Evolutionary conservation across 139 green algal genomes (phyloP).

Genomic region (Trebouxia sp.): DNA sequence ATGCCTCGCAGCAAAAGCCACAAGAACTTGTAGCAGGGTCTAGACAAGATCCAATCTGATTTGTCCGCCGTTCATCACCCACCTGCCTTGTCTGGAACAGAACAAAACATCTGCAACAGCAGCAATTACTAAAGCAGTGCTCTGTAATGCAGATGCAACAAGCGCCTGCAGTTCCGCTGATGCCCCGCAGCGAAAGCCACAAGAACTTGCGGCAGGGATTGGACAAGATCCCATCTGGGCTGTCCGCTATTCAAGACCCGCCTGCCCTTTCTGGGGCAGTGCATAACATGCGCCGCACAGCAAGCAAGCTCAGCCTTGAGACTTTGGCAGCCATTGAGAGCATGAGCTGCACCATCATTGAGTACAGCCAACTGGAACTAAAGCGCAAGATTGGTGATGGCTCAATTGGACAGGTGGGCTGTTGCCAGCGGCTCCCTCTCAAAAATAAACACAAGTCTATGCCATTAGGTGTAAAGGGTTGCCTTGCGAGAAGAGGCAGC

Average conservation of each 20-base stretch:
- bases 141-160: not conserved
- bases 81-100: too few species aligned
- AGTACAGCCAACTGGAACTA: conserved; percentile 23
- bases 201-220: not conserved
- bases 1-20: too few species aligned
- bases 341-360: conserved; percentile 19
- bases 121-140: too few species aligned
- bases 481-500: too few species aligned
- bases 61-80: too few species aligned
- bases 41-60: too few species aligned
- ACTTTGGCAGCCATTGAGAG: not conserved
- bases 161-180: not conserved
- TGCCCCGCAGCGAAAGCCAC: not conserved
- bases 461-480: too few species aligned
- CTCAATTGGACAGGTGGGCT: conserved; percentile 27
- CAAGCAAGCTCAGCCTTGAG: not conserved
- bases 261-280: not conserved
- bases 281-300: not conserved
- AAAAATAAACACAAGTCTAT: too few species aligned
- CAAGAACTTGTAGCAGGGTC: too few species aligned
- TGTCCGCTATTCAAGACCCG: not conserved
- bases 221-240: not conserved
- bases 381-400: conserved; percentile 40
- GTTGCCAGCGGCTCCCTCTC: too few species aligned
- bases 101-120: too few species aligned